Percentiles rank a stretch among this genome's conserved stretches.
These are phyloP conservation scores for Microcera coccophila DNA, from an alignment of 2,329 filamentous ascomycete genomes.

Conservation along the genomic window DNA sequence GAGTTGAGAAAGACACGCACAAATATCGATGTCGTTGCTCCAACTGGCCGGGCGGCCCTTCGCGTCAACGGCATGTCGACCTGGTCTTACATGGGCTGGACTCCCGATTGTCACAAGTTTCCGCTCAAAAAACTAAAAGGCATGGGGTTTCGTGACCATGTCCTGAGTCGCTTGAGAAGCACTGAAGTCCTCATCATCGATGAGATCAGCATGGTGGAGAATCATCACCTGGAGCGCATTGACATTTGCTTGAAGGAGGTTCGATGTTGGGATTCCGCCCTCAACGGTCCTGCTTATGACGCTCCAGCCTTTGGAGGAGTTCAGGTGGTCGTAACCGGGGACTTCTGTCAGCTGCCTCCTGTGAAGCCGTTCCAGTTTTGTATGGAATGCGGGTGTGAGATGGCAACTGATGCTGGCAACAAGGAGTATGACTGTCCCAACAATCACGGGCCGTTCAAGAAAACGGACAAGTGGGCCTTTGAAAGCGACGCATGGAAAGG, in stretches of 20 bases:
- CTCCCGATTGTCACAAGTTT: constrained; percentile 29
- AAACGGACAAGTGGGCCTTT: no score
- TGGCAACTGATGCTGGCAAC: no score
- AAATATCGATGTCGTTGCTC: constrained; percentile 51
- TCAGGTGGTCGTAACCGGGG: constrained; percentile 32
- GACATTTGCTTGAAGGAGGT: constrained; percentile 31
- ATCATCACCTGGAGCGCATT: constrained; percentile 30
- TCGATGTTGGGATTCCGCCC: no score
- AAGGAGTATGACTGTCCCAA: no score
- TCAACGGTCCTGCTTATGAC: no score
- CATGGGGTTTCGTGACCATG: no score
- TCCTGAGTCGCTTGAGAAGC: constrained; percentile 34
- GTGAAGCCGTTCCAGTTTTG: constrained; percentile 57
- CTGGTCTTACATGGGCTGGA: constrained; percentile 57
- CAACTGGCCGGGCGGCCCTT: constrained; percentile 57
- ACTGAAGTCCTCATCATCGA: constrained; percentile 60
- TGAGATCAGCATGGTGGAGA: constrained; percentile 64
- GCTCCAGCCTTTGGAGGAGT: constrained; percentile 23
- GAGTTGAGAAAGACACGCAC: constrained; percentile 6
- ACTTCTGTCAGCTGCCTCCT: constrained; percentile 59
- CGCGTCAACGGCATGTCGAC: constrained; percentile 55
- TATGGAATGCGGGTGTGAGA: no score
- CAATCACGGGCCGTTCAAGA: no score
- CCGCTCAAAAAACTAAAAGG: not conserved
- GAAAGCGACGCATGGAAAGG: no score